Evolutionary conservation across 495 filamentous ascomycete species (phyloP), one percentile per base, ranked within the genome.

Genomic region (Zalerion maritima): DNA sequence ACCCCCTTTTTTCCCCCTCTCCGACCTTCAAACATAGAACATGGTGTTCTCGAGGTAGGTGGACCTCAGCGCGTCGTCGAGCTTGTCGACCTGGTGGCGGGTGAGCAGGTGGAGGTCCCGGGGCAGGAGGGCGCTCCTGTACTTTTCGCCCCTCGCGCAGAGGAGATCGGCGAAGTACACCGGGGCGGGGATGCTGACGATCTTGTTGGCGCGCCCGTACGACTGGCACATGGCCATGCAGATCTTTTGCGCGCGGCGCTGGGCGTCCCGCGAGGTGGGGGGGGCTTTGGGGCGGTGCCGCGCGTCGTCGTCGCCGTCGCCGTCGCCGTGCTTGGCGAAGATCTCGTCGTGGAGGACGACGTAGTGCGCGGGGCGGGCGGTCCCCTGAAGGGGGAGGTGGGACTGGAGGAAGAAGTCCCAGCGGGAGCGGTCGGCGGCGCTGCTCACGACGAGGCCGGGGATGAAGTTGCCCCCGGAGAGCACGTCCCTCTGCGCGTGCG

Each of bases 341-440:
- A 70, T 74, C 40, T 75, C 63, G 33, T 81, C 75, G 27, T 62
- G 52, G n/a, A 78, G 51, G 7, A 74, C 70, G 40, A 59, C 60
- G 40, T 81, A 81, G 46, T 78, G 73, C 0, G 68, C 68, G 0
- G 73, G 64, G 6, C 67, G 60, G 2, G 77, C 78, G 7, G 81
- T 87, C 5, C 80, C 80, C 43, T 83, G 72, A 25, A 85, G 58
- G 1, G 72, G 72, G 4, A 59, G 49, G 47, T 85, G 81, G 0
- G 78, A 67, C 36, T 83, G 73, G 6, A 84, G 50, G 50, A 62
- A 86, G 50, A 84, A 84, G 36, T 83, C 77, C 50, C 64, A 78
- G 27, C 62, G 50, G 14, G 59, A 55, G 26, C 60, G 59, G 29
- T 71, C 69, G 7, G 73, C 78, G 24, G 81, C 57, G 14, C 74